Evolutionary conservation across 2,329 filamentous ascomycete species (phyloP), one percentile per base, ranked within the genome.

Genomic region (Pseudodiploospora longispora): DNA sequence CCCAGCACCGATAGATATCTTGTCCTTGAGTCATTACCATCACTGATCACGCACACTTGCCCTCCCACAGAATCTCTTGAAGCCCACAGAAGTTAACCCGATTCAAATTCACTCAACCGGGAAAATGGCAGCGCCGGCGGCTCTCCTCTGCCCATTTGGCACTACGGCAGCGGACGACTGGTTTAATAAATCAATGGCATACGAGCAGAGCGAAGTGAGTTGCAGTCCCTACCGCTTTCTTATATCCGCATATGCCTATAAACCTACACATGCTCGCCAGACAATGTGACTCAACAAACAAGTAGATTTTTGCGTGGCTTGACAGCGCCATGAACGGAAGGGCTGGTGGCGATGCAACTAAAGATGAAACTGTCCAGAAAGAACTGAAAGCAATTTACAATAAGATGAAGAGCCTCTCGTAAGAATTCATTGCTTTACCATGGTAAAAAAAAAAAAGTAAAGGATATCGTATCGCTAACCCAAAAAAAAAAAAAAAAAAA

Each of bases 271-370:
- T 7, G 9, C 10, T 38, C 27, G 29, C 27, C 29, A 10, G 36
- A 27, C 6, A 12, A 10, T 38, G 6, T 6, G 29, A 28, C n/a
- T 38, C 19, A 9, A 38, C 10, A 7, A 38, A 9, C 27, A 12
- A 9, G 10, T 19, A 45, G 43, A 37, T 45, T 27, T 41, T 31
- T 12, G 3, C 4, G 27, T 41, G 38, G 38, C 34, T 45, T n/a
- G 38, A 36, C 3, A 35, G 41, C 4, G 38, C 28, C 38, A 27
- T 8, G 3, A 36, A 31, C 7, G 38, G 38, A 10, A 29, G 37
- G 12, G 31, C 6, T 5, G 43, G 43, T 8, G 43, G 43, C 7
- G 6, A 10, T 10, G 30, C 29, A 31, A 29, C 38, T 9, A 7
- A 30, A 29, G 38, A 45, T 10, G 6, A 27, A 10, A n/a, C 10